Base-by-base conservation (phyloP, 1,139 yeast species). In the Taphrina betulina region DNA sequence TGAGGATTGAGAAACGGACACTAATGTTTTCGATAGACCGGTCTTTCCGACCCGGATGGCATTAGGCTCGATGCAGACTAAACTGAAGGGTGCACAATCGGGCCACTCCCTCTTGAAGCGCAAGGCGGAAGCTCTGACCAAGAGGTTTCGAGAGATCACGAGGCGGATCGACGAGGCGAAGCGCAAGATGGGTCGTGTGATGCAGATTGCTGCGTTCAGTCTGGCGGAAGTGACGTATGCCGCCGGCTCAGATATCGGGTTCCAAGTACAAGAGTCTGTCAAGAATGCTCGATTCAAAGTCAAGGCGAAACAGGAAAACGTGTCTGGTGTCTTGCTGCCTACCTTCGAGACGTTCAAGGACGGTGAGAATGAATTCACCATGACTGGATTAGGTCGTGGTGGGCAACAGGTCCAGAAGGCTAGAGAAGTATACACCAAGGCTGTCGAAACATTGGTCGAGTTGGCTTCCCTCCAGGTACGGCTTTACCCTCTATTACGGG, bases 391-490 rank as follows among this genome's bases (percentile, higher is more conserved):
- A 65, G 98, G 98, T 53, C 80, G 97, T 69, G 98, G 98, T 71
- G 97, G 98, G 61, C 98, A 92, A 71, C 98, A 92, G 71, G 95
- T 92, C 56, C 96, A 87, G 71, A 85, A 84, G 71, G 97, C 97
- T 57, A 89, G 90, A 70, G 79, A 80, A 64, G 95, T 92, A 36
- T 92, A 92, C 71, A 83, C 96, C 33, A 87, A 85, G 67, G 96
- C 96, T 5, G 97, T 92, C 19, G 97, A 92, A 71, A 89, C 97
- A 0, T 78, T 92, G 63, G 96, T 92, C 48, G 96, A 89, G 69
- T 78, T 92, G 65, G 98, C 98, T 0, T 88, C 96, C 8, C 76
- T 92, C 67, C 75, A 72, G 48, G 48, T 43, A 19, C 20, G 48
- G 12, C 48, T 8, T n/a, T 45, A 33, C 10, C 36, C 23, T 12